Evolutionary conservation across 1,284 basidiomycete genomes (phyloP).

Genomic region (Apiotrichum domesticum): DNA sequence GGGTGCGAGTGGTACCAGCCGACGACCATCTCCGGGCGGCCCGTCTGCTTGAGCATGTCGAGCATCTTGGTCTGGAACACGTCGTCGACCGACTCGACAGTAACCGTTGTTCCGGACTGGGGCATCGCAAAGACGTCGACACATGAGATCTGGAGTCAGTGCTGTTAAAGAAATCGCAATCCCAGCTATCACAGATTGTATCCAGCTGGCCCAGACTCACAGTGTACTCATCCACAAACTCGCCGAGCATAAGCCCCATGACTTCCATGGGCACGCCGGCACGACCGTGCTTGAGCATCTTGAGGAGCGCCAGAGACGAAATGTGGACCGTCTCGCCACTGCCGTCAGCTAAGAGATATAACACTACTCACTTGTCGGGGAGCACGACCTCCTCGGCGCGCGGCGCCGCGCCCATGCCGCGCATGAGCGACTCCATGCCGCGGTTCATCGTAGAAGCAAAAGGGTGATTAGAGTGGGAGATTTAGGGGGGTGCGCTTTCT

Average conservation of each 20-base stretch:
- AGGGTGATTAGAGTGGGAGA: too few species aligned
- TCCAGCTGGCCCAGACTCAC: slow-evolving; percentile 46
- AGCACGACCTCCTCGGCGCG: slow-evolving; percentile 38
- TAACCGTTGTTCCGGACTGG: slow-evolving; percentile 96
- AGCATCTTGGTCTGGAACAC: slow-evolving; percentile 99
- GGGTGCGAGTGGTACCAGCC: slow-evolving; percentile 99
- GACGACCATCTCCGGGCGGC: slow-evolving; percentile 95
- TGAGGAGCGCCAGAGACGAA: slow-evolving; percentile 84
- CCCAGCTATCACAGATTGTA: too few species aligned
- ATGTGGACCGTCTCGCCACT: slow-evolving; percentile 90
- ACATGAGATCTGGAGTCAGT: slow-evolving; percentile 57
- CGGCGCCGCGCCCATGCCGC: slow-evolving; percentile 1
- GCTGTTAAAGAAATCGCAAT: too few species aligned
- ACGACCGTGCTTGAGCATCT: slow-evolving; percentile 99
- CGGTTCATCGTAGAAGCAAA: too few species aligned
- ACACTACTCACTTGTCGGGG: slow-evolving; percentile 44
- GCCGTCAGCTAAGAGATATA: slow-evolving; percentile 4
- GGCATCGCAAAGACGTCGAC: slow-evolving; percentile 99
- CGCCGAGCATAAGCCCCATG: slow-evolving; percentile 98
- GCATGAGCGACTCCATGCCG: too few species aligned
- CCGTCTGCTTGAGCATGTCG: slow-evolving; percentile 99
- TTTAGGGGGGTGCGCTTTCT: too few species aligned
- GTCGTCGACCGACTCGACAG: slow-evolving; percentile 97
- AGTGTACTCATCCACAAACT: slow-evolving; percentile 98
- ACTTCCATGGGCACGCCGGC: slow-evolving; percentile 99